These are phyloP conservation scores for Parietaria judaica DNA, from an alignment of 306 rosid species.

Conservation along the genomic window DNA sequence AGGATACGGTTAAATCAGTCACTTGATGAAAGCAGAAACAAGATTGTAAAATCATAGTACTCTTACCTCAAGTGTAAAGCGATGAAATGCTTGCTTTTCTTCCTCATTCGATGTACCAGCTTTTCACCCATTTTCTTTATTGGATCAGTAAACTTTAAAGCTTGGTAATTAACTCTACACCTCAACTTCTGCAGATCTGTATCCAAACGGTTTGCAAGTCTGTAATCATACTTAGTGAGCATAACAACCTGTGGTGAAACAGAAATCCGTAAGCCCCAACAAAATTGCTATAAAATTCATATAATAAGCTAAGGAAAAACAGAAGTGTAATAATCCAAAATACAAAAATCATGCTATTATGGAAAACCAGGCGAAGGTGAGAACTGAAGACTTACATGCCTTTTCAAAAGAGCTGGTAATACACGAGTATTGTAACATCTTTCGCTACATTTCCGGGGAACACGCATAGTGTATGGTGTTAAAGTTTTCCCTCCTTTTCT, in stretches of 20 bases:
- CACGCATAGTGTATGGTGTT: slow-evolving; percentile 72
- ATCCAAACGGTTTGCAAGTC: slow-evolving; percentile 87
- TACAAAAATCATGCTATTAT: background rate
- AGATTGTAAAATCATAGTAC: too few species aligned
- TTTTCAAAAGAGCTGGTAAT: slow-evolving; percentile 81
- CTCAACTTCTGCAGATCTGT: slow-evolving; percentile 88
- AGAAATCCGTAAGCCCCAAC: slow-evolving; percentile 28
- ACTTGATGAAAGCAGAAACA: too few species aligned
- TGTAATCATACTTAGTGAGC: slow-evolving; percentile 93
- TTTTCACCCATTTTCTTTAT: slow-evolving; percentile 70
- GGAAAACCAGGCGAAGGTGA: background rate
- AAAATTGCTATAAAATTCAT: slow-evolving; percentile 18
- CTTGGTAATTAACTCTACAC: slow-evolving; percentile 96
- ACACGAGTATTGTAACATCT: slow-evolving; percentile 80
- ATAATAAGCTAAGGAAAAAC: background rate
- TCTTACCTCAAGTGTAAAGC: slow-evolving; percentile 84
- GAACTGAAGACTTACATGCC: slow-evolving; percentile 70
- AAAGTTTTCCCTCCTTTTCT: slow-evolving; percentile 52
- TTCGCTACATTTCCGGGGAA: slow-evolving; percentile 94
- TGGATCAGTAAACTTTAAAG: slow-evolving; percentile 64
- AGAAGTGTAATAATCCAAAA: background rate
- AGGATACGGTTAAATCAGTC: slow-evolving; percentile 16
- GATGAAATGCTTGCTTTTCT: slow-evolving; percentile 73
- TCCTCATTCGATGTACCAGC: slow-evolving; percentile 69
- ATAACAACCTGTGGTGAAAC: slow-evolving; percentile 70